phyloP scores from a whole-genome alignment of 1,284 basidiomycete genomes.

The Athelia sp. region DNA sequence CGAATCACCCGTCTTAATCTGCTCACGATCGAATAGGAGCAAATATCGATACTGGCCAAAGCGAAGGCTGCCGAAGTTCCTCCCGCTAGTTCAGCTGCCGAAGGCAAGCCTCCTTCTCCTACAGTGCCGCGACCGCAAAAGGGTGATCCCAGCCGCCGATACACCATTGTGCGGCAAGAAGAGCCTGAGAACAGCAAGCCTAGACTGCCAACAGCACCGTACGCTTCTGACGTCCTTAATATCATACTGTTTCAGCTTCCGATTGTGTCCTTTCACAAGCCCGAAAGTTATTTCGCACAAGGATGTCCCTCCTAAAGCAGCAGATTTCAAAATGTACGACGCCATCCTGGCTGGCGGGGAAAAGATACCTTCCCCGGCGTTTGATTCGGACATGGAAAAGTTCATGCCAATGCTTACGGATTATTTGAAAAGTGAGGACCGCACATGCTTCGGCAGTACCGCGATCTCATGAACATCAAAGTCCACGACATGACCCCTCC shows the following conservation, averaged over 20 bases:
- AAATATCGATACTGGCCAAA: constrained; percentile 36
- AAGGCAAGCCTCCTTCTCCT: constrained; percentile 4
- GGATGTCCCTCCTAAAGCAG: constrained; percentile 32
- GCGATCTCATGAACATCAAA: constrained; percentile 8
- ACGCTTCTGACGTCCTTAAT: constrained; percentile 6
- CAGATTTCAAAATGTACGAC: constrained; percentile 64
- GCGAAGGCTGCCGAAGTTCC: constrained; percentile 13
- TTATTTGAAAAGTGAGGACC: constrained; percentile 55
- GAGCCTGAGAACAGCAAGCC: constrained; percentile 16
- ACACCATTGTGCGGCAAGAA: constrained; percentile 37
- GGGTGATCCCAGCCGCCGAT: constrained; percentile 32
- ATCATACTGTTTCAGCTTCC: constrained; percentile 2
- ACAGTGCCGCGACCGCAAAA: not conserved
- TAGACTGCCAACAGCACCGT: constrained; percentile 27
- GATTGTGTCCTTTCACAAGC: constrained; percentile 23
- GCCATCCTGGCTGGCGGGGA: constrained; percentile 45
- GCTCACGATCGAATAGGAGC: constrained; percentile 31
- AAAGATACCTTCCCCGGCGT: constrained; percentile 20
- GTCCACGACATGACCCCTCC: constrained; percentile 28
- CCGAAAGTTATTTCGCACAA: constrained; percentile 52
- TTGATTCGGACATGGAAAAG: constrained; percentile 65
- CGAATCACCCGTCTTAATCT: not conserved
- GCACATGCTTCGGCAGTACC: too few relatives aligned
- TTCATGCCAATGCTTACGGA: constrained; percentile 68
- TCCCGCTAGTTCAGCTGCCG: constrained; percentile 15